phyloP scores from a whole-genome alignment of 257 asterid genomes.

The Solanum tacnaense region DNA sequence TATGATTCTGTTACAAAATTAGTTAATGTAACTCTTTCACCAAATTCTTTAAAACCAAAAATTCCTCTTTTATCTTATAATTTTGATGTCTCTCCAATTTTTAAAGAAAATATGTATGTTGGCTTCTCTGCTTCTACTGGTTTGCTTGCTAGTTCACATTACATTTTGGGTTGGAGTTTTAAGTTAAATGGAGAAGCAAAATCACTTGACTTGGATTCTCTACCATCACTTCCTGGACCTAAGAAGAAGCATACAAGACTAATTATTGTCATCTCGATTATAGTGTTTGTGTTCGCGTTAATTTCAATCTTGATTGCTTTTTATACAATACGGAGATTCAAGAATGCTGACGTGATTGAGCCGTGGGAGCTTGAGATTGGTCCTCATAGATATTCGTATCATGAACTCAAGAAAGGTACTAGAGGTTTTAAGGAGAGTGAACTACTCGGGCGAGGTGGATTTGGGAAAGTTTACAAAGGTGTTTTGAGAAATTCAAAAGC shows the following conservation, averaged over 20 bases:
- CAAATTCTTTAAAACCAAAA: slow-evolving; percentile 27
- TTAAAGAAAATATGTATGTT: slow-evolving; percentile 34
- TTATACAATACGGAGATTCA: neutral
- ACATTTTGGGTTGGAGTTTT: slow-evolving; percentile 52
- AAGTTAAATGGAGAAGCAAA: slow-evolving; percentile 10
- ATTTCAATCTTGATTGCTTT: neutral
- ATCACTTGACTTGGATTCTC: slow-evolving; percentile 1
- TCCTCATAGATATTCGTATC: slow-evolving; percentile 27
- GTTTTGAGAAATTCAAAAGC: slow-evolving; percentile 13
- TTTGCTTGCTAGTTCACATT: slow-evolving; percentile 46
- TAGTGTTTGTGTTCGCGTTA: neutral
- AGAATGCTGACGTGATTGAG: slow-evolving; percentile 20
- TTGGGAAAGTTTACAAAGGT: slow-evolving; percentile 40
- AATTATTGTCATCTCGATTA: neutral
- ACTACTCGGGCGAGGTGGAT: slow-evolving; percentile 38
- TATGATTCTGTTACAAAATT: slow-evolving; percentile 26
- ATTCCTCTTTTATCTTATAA: slow-evolving; percentile 30
- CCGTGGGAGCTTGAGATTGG: slow-evolving; percentile 46
- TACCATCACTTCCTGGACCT: slow-evolving; percentile 28
- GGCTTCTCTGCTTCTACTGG: slow-evolving; percentile 75
- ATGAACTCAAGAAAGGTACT: slow-evolving; percentile 27
- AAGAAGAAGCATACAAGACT: slow-evolving; percentile 3
- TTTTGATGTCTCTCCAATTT: slow-evolving; percentile 32
- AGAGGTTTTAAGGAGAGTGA: slow-evolving; percentile 25
- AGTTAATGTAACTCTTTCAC: slow-evolving; percentile 43